Evolutionary conservation across 2,329 filamentous ascomycete species (phyloP).

Genomic region (Chaetomiaceae sp.): DNA sequence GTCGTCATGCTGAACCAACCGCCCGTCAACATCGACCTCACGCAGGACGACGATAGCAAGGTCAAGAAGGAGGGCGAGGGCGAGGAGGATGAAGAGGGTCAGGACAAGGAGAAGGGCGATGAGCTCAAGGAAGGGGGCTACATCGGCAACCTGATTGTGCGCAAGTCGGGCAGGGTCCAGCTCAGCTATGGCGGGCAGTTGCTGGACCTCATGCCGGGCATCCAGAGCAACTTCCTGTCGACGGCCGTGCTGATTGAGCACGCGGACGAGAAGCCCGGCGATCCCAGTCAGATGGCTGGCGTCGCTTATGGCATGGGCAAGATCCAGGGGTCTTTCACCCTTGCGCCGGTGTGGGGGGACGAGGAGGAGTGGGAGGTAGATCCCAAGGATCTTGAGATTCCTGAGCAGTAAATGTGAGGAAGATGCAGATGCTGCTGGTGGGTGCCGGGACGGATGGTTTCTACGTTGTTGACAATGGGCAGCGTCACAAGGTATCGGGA

Average conservation of each 20-base stretch:
- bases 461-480: background rate
- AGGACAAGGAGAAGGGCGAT: constrained; percentile 28
- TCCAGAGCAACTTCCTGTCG: constrained; percentile 50
- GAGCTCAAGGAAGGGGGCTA: constrained; percentile 48
- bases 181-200: constrained; percentile 58
- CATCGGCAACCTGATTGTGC: constrained; percentile 56
- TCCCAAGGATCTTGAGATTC: constrained; percentile 32
- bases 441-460: background rate
- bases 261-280: constrained; percentile 47
- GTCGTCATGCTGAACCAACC: constrained; percentile 36
- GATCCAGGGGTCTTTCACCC: constrained; percentile 58
- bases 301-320: constrained; percentile 58
- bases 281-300: constrained; percentile 40
- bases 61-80: constrained; percentile 27
- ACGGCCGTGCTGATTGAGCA: constrained; percentile 58
- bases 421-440: background rate
- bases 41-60: constrained; percentile 26
- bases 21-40: constrained; percentile 40
- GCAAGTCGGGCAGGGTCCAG: constrained; percentile 58
- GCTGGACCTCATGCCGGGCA: constrained; percentile 51
- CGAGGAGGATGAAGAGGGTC: constrained; percentile 22
- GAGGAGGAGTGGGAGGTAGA: constrained; percentile 52
- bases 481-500: background rate
- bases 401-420: constrained; percentile 15
- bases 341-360: constrained; percentile 55